Evolutionary conservation across 2,329 filamentous ascomycete species (phyloP), one percentile per base, ranked within the genome.

Genomic region (Thermochaetoides dissita): DNA sequence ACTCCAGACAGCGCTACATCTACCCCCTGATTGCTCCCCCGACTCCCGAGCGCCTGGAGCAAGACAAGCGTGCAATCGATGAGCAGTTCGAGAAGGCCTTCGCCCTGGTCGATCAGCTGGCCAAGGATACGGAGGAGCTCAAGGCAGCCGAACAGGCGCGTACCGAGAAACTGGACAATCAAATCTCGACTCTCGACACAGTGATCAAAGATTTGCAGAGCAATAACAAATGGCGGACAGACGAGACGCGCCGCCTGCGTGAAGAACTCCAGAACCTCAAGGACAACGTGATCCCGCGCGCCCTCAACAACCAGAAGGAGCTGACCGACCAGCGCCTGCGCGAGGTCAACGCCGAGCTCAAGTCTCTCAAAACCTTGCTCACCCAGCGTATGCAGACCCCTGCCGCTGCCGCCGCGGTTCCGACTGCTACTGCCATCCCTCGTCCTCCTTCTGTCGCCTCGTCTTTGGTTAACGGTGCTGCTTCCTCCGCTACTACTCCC

Each of bases 11-110:
- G 77, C 84, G 91, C 56, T 98, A 98, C 55, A 79, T 98, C 44
- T 76, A 83, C 49, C 91, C 91, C 35, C 68, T 98, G 29, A 86
- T 98, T 46, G 81, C 88, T 9, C 93, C 91, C 4, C 91, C 91
- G 2, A 98, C 91, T 1, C 85, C 87, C 8, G 87, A 93, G 43
- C 87, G 94, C 57, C 70, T 98, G 8, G 86, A 95, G 57, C 82
- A 93, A 59, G 91, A 98, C 61, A 98, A 98, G 63, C 78, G 85
- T 48, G 76, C 78, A 34, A 88, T 98, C 44, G 88, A 96, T 59
- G 87, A 88, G 49, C 83, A 89, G 45, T 98, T 98, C 61, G 84
- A 91, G 53, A 84, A 84, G 55, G 86, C 89, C 2, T 98, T 98
- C 59, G 71, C 81, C 11, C 73, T 96, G 10, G 79, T 98, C 8